Percentiles rank a stretch among this genome's conserved stretches.
These are phyloP conservation scores for Cyclotella sp. DNA, from an alignment of 108 stramenopile genomes.

Conservation along the genomic window DNA sequence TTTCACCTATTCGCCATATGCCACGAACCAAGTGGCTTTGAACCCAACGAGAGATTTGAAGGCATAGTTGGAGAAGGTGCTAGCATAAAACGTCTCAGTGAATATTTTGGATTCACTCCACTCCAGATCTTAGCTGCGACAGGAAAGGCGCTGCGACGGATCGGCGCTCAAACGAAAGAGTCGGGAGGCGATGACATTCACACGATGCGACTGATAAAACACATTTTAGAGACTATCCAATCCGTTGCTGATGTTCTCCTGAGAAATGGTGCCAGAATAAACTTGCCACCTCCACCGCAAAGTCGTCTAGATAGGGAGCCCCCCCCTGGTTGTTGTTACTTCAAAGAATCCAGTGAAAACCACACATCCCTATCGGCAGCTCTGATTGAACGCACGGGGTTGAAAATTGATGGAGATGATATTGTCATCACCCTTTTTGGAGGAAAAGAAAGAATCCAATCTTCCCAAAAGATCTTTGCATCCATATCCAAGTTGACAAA, in stretches of 20 bases:
- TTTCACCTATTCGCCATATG: neutral
- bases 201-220: slow-evolving; percentile 31
- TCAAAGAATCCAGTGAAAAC: slow-evolving; percentile 9
- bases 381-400: slow-evolving; percentile 30
- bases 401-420: slow-evolving; percentile 60
- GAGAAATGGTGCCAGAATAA: slow-evolving; percentile 63
- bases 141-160: slow-evolving; percentile 38
- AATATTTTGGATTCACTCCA: slow-evolving; percentile 77
- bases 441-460: slow-evolving; percentile 42
- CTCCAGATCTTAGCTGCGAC: slow-evolving; percentile 71
- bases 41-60: slow-evolving; percentile 82
- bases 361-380: slow-evolving; percentile 1
- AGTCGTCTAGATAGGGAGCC: slow-evolving; percentile 48
- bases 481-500: slow-evolving; percentile 18
- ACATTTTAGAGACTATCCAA: slow-evolving; percentile 46
- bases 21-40: slow-evolving; percentile 56
- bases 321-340: slow-evolving; percentile 33
- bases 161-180: slow-evolving; percentile 22
- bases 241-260: slow-evolving; percentile 54
- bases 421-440: slow-evolving; percentile 62
- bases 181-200: slow-evolving; percentile 22
- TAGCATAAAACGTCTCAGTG: slow-evolving; percentile 41
- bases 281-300: slow-evolving; percentile 63
- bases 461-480: slow-evolving; percentile 46
- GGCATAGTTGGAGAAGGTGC: slow-evolving; percentile 46